phyloP scores from a whole-genome alignment of 2,329 filamentous ascomycete genomes.

The Paraphoma chrysanthemicola region DNA sequence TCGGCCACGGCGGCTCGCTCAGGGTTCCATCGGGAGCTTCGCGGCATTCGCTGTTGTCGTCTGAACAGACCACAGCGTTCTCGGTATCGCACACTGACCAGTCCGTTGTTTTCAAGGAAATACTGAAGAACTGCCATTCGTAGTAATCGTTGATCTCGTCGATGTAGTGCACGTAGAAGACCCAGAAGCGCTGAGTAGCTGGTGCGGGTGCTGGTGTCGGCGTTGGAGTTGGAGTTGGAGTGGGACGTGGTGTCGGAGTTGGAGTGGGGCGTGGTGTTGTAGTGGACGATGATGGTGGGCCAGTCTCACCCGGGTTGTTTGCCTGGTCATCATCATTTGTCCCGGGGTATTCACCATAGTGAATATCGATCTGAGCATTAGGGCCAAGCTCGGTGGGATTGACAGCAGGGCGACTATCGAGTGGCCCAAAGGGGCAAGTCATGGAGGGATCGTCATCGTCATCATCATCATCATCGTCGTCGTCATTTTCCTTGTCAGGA shows the following conservation, averaged over 20 bases:
- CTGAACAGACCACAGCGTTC: neutral
- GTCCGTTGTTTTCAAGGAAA: neutral
- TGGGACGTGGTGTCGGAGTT: neutral
- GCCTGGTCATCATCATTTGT: neutral
- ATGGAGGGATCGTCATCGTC: neutral
- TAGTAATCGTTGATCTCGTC: constrained; percentile 1
- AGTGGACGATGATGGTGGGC: neutral
- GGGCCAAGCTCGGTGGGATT: neutral
- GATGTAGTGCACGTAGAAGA: neutral
- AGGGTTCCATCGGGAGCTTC: neutral
- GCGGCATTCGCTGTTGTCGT: neutral
- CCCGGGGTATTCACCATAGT: constrained; percentile 1
- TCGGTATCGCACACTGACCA: constrained; percentile 1
- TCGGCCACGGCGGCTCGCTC: constrained; percentile 3
- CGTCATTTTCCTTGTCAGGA: constrained; percentile 10
- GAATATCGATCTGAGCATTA: neutral
- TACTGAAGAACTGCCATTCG: constrained; percentile 2
- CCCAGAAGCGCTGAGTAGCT: constrained; percentile 1
- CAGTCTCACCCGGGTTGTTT: neutral
- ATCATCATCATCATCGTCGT: constrained; percentile 8
- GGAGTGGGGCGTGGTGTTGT: neutral
- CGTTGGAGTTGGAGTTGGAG: neutral
- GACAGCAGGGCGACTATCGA: constrained; percentile 1
- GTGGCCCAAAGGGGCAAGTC: constrained; percentile 1
- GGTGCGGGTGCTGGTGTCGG: neutral